Conservation (phyloP, 1,139 yeast species). For the Blastobotrys proliferans region DNA sequence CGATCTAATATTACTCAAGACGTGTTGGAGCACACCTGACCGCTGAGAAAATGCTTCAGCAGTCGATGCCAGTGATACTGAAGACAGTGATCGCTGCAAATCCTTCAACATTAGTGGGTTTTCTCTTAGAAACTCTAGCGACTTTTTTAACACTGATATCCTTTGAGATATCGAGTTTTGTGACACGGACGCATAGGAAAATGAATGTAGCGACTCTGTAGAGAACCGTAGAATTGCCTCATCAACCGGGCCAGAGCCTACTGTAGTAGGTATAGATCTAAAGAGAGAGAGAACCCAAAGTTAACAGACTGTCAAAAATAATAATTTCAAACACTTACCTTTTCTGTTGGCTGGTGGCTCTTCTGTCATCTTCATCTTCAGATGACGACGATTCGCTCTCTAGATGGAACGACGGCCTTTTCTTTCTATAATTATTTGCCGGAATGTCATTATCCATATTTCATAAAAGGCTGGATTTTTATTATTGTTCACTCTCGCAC, state of each 20-base stretch:
- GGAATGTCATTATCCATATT: conserved; percentile 10
- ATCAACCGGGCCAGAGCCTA: conserved; percentile 8
- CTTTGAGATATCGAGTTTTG: conserved; percentile 77
- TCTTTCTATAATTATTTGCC: conserved; percentile 1
- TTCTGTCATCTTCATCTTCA: too few relatives aligned
- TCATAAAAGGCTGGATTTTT: too few relatives aligned
- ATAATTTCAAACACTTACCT: too few relatives aligned
- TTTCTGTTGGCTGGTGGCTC: too few relatives aligned
- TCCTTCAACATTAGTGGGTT: conserved; percentile 32
- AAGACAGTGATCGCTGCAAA: conserved; percentile 17
- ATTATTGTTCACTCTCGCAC: too few relatives aligned
- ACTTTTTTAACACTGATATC: conserved; percentile 67
- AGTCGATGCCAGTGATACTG: conserved; percentile 10
- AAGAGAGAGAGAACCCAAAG: too few relatives aligned
- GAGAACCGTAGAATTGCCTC: conserved; percentile 51
- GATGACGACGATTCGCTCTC: conserved; percentile 19
- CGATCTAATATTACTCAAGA: conserved; percentile 21
- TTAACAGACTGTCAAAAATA: too few relatives aligned
- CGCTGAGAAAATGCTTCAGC: conserved; percentile 10
- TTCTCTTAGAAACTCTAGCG: conserved; percentile 66
- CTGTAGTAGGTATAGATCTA: not conserved
- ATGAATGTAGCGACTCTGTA: conserved; percentile 77
- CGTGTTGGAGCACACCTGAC: conserved; percentile 11
- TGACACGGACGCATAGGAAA: conserved; percentile 77
- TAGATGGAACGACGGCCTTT: conserved; percentile 21